These are phyloP conservation scores for Saitozyma podzolica DNA, from an alignment of 768 basidiomycete species.

Conservation along the genomic window DNA sequence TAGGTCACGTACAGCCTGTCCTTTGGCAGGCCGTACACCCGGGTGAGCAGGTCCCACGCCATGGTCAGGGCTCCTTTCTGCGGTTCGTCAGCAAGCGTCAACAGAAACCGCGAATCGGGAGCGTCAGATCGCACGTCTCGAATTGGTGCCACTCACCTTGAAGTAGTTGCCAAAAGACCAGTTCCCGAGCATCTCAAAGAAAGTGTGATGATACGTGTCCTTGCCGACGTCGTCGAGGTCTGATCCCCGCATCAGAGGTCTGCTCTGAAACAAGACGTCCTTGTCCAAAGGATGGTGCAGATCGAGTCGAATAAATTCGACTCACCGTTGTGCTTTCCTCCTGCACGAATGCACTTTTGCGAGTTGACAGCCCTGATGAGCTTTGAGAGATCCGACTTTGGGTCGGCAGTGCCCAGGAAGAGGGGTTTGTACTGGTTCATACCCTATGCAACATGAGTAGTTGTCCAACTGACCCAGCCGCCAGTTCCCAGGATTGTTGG, in stretches of 20 bases:
- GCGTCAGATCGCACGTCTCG: not conserved
- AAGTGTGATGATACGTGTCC: slow-evolving; percentile 94
- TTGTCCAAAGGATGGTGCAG: no score
- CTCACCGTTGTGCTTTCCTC: slow-evolving; percentile 96
- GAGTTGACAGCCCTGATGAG: slow-evolving; percentile 91
- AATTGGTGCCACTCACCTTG: slow-evolving; percentile 63
- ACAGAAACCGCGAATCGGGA: not conserved
- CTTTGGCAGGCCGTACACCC: slow-evolving; percentile 80
- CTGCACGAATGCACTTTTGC: slow-evolving; percentile 98
- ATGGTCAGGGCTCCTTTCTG: slow-evolving; percentile 89
- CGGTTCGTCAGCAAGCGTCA: not conserved
- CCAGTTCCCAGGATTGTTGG: not conserved
- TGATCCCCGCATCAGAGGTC: slow-evolving; percentile 48
- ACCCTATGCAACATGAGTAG: slow-evolving; percentile 26
- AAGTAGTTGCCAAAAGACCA: slow-evolving; percentile 99
- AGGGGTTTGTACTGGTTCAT: slow-evolving; percentile 86
- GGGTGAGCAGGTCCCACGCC: slow-evolving; percentile 92
- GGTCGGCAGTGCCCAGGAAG: slow-evolving; percentile 97
- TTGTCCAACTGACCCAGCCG: not conserved
- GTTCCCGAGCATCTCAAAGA: slow-evolving; percentile 99
- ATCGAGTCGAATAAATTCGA: slow-evolving; percentile 1
- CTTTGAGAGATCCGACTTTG: slow-evolving; percentile 84
- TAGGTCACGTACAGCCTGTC: slow-evolving; percentile 96
- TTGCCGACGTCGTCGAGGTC: slow-evolving; percentile 99
- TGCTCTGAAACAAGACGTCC: not conserved